A percentile compares a stretch with the other conserved stretches of the same genome.
Evolutionary conservation across 257 asterid genomes (phyloP).

Genomic region (Anisodus tanguticus): DNA sequence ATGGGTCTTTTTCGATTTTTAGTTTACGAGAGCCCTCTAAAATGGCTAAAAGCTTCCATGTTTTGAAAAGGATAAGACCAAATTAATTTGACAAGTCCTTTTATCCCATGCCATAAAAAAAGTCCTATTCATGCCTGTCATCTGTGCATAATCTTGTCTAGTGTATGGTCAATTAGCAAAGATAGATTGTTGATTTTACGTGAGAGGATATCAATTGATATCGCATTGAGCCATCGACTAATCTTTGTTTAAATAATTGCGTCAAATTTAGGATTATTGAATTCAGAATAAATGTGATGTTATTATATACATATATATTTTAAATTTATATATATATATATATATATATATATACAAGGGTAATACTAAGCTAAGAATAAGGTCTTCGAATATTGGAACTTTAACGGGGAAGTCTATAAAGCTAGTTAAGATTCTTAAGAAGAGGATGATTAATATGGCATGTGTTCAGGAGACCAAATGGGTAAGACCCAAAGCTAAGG

Average conservation of each 20-base stretch:
- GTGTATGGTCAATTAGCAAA: not conserved
- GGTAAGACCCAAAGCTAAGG: no score
- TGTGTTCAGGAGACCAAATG: no score
- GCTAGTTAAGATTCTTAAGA: no score
- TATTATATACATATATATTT: not conserved
- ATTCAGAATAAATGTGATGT: not conserved
- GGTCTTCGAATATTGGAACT: no score
- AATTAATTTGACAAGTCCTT: conserved; percentile 28
- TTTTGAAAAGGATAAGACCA: conserved; percentile 34
- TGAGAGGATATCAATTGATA: not conserved
- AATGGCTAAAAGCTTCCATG: not conserved
- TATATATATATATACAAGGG: no score
- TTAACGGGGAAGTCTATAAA: no score
- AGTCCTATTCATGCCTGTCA: conserved; percentile 10
- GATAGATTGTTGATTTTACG: not conserved
- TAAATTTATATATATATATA: no score
- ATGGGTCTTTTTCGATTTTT: conserved; percentile 17
- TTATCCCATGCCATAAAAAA: not conserved
- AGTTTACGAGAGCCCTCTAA: conserved; percentile 12
- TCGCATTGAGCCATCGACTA: no score
- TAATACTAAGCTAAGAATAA: no score
- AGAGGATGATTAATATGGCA: no score
- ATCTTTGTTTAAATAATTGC: not conserved
- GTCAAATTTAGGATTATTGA: not conserved
- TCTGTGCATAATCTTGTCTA: not conserved